Base-by-base conservation (phyloP, 805 yeast species). In the Yarrowia sp. region DNA sequence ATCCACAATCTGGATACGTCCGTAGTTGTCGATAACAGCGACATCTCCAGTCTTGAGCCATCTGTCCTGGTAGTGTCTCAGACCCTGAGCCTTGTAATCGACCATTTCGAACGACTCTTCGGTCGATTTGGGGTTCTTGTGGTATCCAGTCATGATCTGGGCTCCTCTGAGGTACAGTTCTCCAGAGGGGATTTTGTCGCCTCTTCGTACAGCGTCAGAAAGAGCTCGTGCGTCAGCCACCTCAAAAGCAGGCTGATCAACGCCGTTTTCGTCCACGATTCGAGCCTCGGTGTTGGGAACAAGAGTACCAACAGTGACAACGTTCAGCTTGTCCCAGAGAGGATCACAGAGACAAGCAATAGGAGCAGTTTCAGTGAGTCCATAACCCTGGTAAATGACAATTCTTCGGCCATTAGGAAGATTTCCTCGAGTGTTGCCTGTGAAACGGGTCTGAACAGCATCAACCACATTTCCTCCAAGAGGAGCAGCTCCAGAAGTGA, bases 21-120 rank as follows among this genome's bases (percentile, higher is more conserved):
- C 82, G 35, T 69, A 68, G n/a, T 69, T 68, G 65, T 76, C 79
- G 13, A 79, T 65, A 3, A 70, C 69, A 7, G 82, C 84, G 53
- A 81, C 78, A 72, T 86, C 89, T 38, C 89, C 89, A 15, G 88
- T 84, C 65, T 75, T 75, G 70, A 84, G 79, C 64, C 64, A 58
- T 44, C 51, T 32, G 35, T 58, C 64, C 43, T 58, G 64, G 64
- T 58, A 58, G 43, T 58, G 64, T 8, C 22, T 57, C 70, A 68
- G 78, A 73, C 66, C 73, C 71, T 71, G 28, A 7, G 87, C 83
- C 57, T 75, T 73, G 73, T 83, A 84, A 85, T 86, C 85, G 14
- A 77, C 69, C 22, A 68, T 68, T 17, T 80, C 84, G 61, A 84
- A 75, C 1, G 80, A 75, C 67, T 78, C 78, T 6, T 65, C 73